These are phyloP conservation scores for Verbena officinalis DNA, from an alignment of 257 asterid species.

Conservation along the genomic window DNA sequence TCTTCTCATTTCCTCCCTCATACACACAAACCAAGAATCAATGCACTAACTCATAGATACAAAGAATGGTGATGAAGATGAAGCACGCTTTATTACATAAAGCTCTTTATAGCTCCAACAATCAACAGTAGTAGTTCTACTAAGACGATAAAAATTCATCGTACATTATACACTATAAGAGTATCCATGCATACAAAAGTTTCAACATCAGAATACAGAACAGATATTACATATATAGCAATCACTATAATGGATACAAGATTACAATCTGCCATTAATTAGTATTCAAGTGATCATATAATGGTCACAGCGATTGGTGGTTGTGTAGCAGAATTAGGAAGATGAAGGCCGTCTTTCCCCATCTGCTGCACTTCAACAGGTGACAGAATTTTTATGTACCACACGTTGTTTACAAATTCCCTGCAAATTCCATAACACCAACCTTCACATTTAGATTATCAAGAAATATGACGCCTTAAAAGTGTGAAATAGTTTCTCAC, in stretches of 20 bases:
- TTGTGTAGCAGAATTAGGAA: slow-evolving; percentile 53
- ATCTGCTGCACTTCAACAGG: slow-evolving; percentile 93
- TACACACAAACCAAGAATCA: too few relatives aligned
- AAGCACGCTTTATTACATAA: slow-evolving; percentile 2
- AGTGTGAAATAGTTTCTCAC: too few relatives aligned
- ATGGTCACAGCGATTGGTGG: slow-evolving; percentile 50
- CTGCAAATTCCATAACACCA: slow-evolving; percentile 31
- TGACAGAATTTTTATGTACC: slow-evolving; percentile 91
- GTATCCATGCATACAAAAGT: slow-evolving; percentile 15
- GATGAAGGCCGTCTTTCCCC: slow-evolving; percentile 82
- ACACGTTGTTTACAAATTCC: slow-evolving; percentile 86
- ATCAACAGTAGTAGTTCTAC: slow-evolving; percentile 26
- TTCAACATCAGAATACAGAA: slow-evolving; percentile 2
- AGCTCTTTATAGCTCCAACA: slow-evolving; percentile 10
- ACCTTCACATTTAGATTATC: neutral
- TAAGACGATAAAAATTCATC: slow-evolving; percentile 22
- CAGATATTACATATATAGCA: slow-evolving; percentile 30
- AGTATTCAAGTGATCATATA: slow-evolving; percentile 64
- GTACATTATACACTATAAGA: slow-evolving; percentile 26
- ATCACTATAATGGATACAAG: slow-evolving; percentile 12
- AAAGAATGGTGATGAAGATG: neutral
- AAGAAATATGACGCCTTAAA: neutral
- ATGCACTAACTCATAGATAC: too few relatives aligned
- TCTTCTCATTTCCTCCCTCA: too few relatives aligned
- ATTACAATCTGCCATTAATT: slow-evolving; percentile 9